These are phyloP conservation scores for Myxozyma monticola DNA, from an alignment of 805 yeast species.

Conservation along the genomic window DNA sequence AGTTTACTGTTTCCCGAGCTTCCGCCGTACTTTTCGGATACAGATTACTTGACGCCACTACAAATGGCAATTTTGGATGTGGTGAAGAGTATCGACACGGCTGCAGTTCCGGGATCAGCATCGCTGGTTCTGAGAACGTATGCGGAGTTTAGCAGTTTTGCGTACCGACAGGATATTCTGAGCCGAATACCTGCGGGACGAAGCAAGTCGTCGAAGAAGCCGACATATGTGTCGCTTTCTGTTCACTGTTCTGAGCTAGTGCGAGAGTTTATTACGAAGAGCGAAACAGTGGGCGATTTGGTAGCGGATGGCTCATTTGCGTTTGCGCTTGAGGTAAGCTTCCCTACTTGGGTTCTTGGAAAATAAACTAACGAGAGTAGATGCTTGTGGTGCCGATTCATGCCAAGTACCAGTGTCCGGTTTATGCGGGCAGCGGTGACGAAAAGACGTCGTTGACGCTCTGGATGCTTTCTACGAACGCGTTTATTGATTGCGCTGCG, in stretches of 20 bases:
- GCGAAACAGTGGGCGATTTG: constrained; percentile 2
- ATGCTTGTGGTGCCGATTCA: constrained; percentile 28
- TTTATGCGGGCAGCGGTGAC: constrained; percentile 1
- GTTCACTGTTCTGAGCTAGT: constrained; percentile 17
- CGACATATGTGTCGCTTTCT: constrained; percentile 26
- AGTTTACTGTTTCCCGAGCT: constrained; percentile 74
- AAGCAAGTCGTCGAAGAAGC: constrained; percentile 14
- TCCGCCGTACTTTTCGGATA: constrained; percentile 58
- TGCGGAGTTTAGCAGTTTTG: constrained; percentile 28
- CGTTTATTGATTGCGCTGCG: constrained; percentile 25
- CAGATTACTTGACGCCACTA: constrained; percentile 56
- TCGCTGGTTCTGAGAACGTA: constrained; percentile 21
- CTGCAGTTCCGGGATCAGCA: constrained; percentile 10
- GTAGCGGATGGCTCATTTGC: constrained; percentile 30
- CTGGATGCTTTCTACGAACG: constrained; percentile 29
- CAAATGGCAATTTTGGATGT: constrained; percentile 60
- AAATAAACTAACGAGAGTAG: not conserved
- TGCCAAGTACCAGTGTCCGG: constrained; percentile 25
- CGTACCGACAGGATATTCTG: constrained; percentile 14
- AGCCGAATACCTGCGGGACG: constrained; percentile 8
- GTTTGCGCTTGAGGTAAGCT: constrained; percentile 22
- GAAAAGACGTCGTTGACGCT: constrained; percentile 10
- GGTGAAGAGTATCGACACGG: constrained; percentile 37
- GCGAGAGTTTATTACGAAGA: constrained; percentile 5
- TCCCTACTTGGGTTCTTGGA: not conserved